Percentiles rank a stretch among this genome's conserved stretches.
Conservation (phyloP, 2,329 filamentous ascomycete genomes). For the Hirsutella rhossiliensis region DNA sequence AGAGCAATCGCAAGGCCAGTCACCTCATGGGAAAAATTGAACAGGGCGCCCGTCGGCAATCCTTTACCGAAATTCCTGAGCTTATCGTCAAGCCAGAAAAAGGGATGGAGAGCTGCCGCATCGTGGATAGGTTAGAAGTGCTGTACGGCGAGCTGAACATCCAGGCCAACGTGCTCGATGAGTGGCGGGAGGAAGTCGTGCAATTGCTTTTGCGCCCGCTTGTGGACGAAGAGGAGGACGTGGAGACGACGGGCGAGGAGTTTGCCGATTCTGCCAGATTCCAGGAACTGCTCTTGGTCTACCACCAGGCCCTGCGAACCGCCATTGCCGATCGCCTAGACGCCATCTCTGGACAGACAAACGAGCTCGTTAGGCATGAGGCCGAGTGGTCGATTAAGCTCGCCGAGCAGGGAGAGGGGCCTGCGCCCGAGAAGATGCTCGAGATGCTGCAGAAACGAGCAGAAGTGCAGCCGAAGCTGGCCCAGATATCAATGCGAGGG, state of each 20-base stretch:
- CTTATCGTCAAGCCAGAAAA: conserved; percentile 35
- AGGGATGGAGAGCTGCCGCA: conserved; percentile 61
- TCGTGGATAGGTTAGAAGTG: conserved; percentile 53
- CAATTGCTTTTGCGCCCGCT: conserved; percentile 62
- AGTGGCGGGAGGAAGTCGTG: conserved; percentile 64
- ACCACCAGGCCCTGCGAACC: conserved; percentile 66
- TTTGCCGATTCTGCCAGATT: conserved; percentile 77
- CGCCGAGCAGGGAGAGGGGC: conserved; percentile 53
- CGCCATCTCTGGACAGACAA: conserved; percentile 65
- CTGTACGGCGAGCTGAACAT: conserved; percentile 56
- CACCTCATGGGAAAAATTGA: conserved; percentile 50
- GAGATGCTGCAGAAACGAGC: conserved; percentile 36
- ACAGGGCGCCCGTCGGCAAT: conserved; percentile 36
- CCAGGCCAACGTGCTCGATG: conserved; percentile 58
- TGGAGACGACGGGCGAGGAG: conserved; percentile 76
- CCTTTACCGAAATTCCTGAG: conserved; percentile 52
- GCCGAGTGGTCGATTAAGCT: conserved; percentile 46
- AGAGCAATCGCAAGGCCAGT: conserved; percentile 24
- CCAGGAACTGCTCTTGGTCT: conserved; percentile 82
- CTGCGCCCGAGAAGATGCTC: conserved; percentile 52
- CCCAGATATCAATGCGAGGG: conserved; percentile 55
- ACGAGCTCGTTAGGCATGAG: conserved; percentile 64
- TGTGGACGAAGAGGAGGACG: conserved; percentile 66
- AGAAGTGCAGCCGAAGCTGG: conserved; percentile 32
- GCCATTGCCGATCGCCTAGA: conserved; percentile 69